Conservation (phyloP, 2,329 filamentous ascomycete genomes). For the Sordariomycetes sp. region DNA sequence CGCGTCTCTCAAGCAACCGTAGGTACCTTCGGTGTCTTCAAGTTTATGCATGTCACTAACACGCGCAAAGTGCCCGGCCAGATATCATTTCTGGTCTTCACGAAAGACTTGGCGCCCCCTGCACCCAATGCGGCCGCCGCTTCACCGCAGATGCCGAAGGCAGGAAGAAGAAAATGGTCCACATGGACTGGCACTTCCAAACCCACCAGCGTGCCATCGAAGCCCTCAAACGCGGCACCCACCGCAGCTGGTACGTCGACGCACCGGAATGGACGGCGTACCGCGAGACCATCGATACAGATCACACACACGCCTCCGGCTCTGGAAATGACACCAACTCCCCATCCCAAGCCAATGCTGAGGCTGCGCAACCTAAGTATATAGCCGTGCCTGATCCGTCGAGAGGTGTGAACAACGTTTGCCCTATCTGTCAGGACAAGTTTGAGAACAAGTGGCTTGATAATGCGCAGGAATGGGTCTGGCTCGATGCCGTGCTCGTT, state of each 20-base stretch:
- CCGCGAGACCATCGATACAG: constrained; percentile 66
- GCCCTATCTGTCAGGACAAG: constrained; percentile 90
- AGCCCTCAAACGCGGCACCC: constrained; percentile 75
- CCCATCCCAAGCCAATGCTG: constrained; percentile 19
- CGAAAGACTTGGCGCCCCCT: constrained; percentile 75
- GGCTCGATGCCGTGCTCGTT: constrained; percentile 78
- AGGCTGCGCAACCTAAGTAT: constrained; percentile 50
- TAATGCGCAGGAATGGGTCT: constrained; percentile 92
- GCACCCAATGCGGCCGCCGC: constrained; percentile 82
- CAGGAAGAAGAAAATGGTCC: constrained; percentile 75
- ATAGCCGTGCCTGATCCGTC: constrained; percentile 78
- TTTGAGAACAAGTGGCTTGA: constrained; percentile 91
- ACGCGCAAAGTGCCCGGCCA: constrained; percentile 55
- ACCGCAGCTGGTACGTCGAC: constrained; percentile 91
- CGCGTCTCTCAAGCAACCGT: constrained; percentile 63
- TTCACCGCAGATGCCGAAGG: constrained; percentile 73
- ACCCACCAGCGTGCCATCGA: constrained; percentile 86
- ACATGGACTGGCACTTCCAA: constrained; percentile 98
- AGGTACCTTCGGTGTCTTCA: constrained; percentile 22
- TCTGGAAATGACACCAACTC: not conserved
- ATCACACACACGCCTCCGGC: constrained; percentile 28
- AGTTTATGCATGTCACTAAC: constrained; percentile 6
- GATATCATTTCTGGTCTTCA: constrained; percentile 68
- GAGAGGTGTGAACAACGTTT: constrained; percentile 64
- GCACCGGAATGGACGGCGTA: constrained; percentile 92